Conservation (phyloP, 352 stramenopile species). For the Phytophthora citricola region DNA sequence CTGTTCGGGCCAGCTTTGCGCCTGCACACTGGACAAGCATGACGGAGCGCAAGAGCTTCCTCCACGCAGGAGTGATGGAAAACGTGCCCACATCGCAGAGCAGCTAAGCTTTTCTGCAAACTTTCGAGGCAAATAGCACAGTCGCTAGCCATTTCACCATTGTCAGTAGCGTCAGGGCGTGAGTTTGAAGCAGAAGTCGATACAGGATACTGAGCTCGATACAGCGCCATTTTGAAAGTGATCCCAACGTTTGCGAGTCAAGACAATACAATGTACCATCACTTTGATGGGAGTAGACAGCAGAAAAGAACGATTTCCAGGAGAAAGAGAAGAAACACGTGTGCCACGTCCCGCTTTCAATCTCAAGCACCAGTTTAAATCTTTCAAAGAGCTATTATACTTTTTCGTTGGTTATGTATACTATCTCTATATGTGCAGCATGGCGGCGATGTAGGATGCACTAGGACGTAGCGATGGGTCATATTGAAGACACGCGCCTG, state of each 20-base stretch:
- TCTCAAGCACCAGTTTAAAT: neutral
- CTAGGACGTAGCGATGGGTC: slow-evolving; percentile 76
- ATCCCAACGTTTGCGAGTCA: neutral
- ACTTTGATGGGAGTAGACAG: slow-evolving; percentile 24
- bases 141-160: neutral
- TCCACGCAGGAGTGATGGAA: slow-evolving; percentile 45
- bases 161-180: slow-evolving; percentile 1
- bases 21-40: slow-evolving; percentile 49
- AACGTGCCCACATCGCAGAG: slow-evolving; percentile 50
- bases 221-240: slow-evolving; percentile 27
- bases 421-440: slow-evolving; percentile 57
- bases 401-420: slow-evolving; percentile 28
- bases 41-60: slow-evolving; percentile 21
- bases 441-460: slow-evolving; percentile 76
- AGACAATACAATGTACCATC: neutral
- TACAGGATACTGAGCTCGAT: neutral
- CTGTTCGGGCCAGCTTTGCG: slow-evolving; percentile 19
- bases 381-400: slow-evolving; percentile 33
- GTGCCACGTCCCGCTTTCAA: slow-evolving; percentile 10
- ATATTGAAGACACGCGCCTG: slow-evolving; percentile 68
- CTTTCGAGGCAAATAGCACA: slow-evolving; percentile 55
- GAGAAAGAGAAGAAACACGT: slow-evolving; percentile 5
- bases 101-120: slow-evolving; percentile 36
- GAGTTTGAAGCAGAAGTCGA: neutral
- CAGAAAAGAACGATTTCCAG: slow-evolving; percentile 1